Percentiles rank a stretch among this genome's conserved stretches.
These are phyloP conservation scores for Sanghuangporus baumii DNA, from an alignment of 1,284 basidiomycete species.

Conservation along the genomic window DNA sequence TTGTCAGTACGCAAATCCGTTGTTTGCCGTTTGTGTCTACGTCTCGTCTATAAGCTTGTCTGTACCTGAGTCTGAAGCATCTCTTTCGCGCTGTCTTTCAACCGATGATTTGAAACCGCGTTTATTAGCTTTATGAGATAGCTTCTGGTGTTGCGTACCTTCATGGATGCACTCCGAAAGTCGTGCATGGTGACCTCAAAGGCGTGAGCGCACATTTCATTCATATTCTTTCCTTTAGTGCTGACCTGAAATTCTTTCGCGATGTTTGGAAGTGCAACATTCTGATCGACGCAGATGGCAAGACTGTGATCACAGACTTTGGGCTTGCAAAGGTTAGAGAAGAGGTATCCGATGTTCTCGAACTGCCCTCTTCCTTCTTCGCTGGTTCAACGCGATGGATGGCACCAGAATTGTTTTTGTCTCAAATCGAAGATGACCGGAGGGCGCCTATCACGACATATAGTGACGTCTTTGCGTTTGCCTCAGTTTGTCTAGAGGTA, in stretches of 20 bases:
- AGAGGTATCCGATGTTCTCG: conserved; percentile 36
- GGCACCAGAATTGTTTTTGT: conserved; percentile 50
- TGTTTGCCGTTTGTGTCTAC: neutral
- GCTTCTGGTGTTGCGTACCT: conserved; percentile 49
- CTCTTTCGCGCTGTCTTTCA: neutral
- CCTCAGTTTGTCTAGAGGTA: conserved; percentile 52
- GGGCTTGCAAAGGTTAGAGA: conserved; percentile 52
- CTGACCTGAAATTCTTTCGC: neutral
- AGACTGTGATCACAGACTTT: conserved; percentile 52
- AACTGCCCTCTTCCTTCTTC: conserved; percentile 41
- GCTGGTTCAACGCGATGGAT: conserved; percentile 43
- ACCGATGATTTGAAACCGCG: neutral
- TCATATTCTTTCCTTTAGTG: neutral
- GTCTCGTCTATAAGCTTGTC: neutral
- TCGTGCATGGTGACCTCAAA: conserved; percentile 55
- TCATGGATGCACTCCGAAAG: conserved; percentile 43
- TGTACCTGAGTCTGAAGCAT: neutral
- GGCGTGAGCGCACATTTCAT: conserved; percentile 32
- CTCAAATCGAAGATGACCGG: conserved; percentile 39
- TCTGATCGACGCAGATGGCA: conserved; percentile 43
- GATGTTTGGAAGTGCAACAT: conserved; percentile 42
- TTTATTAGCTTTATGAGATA: conserved; percentile 40
- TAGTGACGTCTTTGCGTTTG: conserved; percentile 55
- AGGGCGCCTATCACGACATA: conserved; percentile 36
- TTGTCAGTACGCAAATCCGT: conserved; percentile 31